These are phyloP conservation scores for Xerocomus cyaneibrunnescens DNA, from an alignment of 1,284 basidiomycete species.

Conservation along the genomic window DNA sequence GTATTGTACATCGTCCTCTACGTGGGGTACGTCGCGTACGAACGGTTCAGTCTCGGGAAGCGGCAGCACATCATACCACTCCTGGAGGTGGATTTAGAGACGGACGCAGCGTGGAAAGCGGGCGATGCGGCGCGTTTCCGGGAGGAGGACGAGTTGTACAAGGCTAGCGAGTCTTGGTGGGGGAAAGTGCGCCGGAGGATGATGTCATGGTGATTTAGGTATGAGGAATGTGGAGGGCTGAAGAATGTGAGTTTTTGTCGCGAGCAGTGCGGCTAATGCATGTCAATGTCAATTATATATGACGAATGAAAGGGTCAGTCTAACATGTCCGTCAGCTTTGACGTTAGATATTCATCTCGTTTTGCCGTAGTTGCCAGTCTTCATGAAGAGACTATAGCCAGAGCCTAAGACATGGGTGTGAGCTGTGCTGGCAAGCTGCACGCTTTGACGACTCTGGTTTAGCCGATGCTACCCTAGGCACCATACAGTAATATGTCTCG, in stretches of 20 bases:
- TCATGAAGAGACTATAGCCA: too few relatives aligned
- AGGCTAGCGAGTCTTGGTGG: conserved; percentile 8
- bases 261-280: neutral
- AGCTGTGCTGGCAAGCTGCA: too few relatives aligned
- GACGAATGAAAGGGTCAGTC: neutral
- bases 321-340: too few relatives aligned
- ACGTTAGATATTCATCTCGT: too few relatives aligned
- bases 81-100: conserved; percentile 44
- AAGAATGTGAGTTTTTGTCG: neutral
- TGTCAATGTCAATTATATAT: neutral
- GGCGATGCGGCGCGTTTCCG: conserved; percentile 40
- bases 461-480: too few relatives aligned
- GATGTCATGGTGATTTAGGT: neutral
- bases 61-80: conserved; percentile 36
- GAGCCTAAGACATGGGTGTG: too few relatives aligned
- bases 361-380: too few relatives aligned
- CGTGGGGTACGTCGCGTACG: conserved; percentile 37
- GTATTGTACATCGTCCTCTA: conserved; percentile 39
- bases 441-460: too few relatives aligned
- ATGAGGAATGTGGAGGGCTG: neutral
- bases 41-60: conserved; percentile 25
- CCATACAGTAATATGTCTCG: too few relatives aligned
- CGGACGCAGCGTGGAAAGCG: conserved; percentile 48
- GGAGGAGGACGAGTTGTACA: conserved; percentile 35
- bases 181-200: neutral